Evolutionary conservation across 2,329 filamentous ascomycete genomes (phyloP), one percentile per base, ranked within the genome.

Genomic region (Dactylellina parvicollis): DNA sequence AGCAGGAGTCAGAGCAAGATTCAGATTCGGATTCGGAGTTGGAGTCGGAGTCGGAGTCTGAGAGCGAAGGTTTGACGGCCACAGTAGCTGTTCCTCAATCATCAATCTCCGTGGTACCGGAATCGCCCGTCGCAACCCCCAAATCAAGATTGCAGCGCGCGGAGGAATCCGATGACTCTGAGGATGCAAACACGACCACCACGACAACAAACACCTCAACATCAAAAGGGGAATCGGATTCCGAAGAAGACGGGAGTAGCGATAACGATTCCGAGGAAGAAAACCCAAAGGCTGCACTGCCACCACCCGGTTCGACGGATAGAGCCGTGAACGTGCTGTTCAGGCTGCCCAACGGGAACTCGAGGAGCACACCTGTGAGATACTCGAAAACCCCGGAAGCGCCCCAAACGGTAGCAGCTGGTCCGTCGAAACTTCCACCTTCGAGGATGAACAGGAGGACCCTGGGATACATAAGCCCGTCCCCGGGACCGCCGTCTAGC

Each of bases 361-460:
- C 24, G 14, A 20, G 16, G 36, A 54, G 26, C 34, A 54, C 50
- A 8, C 38, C 50, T 28, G 34, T 49, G 1, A 54, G 66, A 46
- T 57, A 42, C 28, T 71, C 66, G 16, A 71, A 62, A 26, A 71
- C 66, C 9, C 66, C 66, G 1, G 66, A 71, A n/a, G 57, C 66
- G 32, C 26, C 20, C 10, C 57, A 40, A 30, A 4, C 26, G 20
- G 36, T 26, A 1, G 9, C 56, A 18, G 49, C 26, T n/a, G 46
- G 66, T 16, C 49, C 50, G 1, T 69, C 64, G 20, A 71, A 62
- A 46, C 34, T 71, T 20, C 66, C 66, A 18, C 50, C 49, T 57
- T 71, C 66, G 22, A 71, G 50, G 50, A 71, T 71, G 66, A 71
- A 71, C 55, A 62, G 66, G 32, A 62, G 56, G 22, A 71, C 66